Percentiles rank a stretch among this genome's conserved stretches.
These are phyloP conservation scores for Trypanosoma cruzi DNA, from an alignment of 208 protist species.

Conservation along the genomic window DNA sequence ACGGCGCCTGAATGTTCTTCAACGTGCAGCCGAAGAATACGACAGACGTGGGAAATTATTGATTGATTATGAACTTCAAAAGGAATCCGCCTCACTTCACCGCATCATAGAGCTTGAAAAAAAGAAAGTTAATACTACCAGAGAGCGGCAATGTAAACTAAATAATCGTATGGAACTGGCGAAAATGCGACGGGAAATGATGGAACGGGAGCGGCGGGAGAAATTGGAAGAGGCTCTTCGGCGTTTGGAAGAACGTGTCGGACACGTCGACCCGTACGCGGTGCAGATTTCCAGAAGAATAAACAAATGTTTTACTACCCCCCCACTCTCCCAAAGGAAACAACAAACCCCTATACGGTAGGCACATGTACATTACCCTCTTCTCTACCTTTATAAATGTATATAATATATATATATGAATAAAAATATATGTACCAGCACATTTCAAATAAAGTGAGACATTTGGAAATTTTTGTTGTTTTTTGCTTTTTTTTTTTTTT, in stretches of 20 bases:
- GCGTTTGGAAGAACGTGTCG: constrained; percentile 12
- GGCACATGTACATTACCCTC: too few species aligned
- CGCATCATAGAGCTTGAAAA: constrained; percentile 20
- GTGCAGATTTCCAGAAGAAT: too few species aligned
- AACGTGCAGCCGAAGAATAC: constrained; percentile 37
- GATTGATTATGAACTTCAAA: constrained; percentile 45
- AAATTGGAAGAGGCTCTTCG: constrained; percentile 15
- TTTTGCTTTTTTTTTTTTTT: too few species aligned
- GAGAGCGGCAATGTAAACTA: constrained; percentile 31
- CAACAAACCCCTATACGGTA: too few species aligned
- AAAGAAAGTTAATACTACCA: constrained; percentile 14
- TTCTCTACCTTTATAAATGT: too few species aligned
- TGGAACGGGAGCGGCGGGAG: constrained; percentile 30
- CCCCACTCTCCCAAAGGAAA: too few species aligned
- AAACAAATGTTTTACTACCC: too few species aligned
- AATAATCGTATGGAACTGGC: constrained; percentile 33
- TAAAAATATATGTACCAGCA: too few species aligned
- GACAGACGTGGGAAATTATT: constrained; percentile 31
- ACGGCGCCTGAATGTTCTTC: constrained; percentile 40
- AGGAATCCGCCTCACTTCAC: constrained; percentile 37
- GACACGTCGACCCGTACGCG: constrained; percentile 42
- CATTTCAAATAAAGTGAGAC: too few species aligned
- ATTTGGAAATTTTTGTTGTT: too few species aligned
- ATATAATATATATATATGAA: too few species aligned
- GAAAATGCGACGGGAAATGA: constrained; percentile 16